Percentiles rank a stretch among this genome's conserved stretches.
These are phyloP conservation scores for Nothophaeocryptopus gaeumannii DNA, from an alignment of 2,329 filamentous ascomycete genomes.

Conservation along the genomic window DNA sequence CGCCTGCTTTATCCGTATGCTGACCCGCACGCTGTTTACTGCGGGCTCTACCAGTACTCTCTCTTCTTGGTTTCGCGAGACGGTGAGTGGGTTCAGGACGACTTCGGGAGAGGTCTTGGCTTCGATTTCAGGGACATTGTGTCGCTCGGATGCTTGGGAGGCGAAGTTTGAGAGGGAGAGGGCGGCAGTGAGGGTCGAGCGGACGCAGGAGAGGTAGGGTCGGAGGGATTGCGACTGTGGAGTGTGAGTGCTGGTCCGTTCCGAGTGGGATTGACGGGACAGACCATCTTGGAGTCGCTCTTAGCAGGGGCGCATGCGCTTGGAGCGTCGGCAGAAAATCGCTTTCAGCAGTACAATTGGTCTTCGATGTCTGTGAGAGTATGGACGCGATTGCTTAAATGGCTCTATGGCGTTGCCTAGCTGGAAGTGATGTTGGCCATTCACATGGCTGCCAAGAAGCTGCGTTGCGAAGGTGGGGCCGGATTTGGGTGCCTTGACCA, in stretches of 20 bases:
- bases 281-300: slow-evolving; percentile 14
- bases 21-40: slow-evolving; percentile 94
- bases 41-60: slow-evolving; percentile 92
- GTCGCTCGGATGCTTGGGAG: slow-evolving; percentile 90
- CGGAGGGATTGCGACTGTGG: slow-evolving; percentile 93
- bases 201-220: slow-evolving; percentile 93
- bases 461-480: no score
- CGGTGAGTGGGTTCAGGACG: slow-evolving; percentile 81
- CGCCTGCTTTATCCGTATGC: slow-evolving; percentile 98
- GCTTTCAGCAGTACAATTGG: no score
- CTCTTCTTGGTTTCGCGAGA: slow-evolving; percentile 96
- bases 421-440: no score
- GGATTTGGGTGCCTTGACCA: no score
- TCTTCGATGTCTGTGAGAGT: no score
- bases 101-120: slow-evolving; percentile 90
- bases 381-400: neutral
- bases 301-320: no score
- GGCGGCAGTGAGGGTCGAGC: slow-evolving; percentile 88
- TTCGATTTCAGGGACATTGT: slow-evolving; percentile 98
- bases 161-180: slow-evolving; percentile 96
- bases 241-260: slow-evolving; percentile 11
- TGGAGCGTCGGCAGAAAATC: neutral
- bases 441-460: no score
- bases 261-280: neutral
- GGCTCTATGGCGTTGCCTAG: slow-evolving; percentile 2